Evolutionary conservation across 345 rosid genomes (phyloP).

Genomic region (Psidium guajava): DNA sequence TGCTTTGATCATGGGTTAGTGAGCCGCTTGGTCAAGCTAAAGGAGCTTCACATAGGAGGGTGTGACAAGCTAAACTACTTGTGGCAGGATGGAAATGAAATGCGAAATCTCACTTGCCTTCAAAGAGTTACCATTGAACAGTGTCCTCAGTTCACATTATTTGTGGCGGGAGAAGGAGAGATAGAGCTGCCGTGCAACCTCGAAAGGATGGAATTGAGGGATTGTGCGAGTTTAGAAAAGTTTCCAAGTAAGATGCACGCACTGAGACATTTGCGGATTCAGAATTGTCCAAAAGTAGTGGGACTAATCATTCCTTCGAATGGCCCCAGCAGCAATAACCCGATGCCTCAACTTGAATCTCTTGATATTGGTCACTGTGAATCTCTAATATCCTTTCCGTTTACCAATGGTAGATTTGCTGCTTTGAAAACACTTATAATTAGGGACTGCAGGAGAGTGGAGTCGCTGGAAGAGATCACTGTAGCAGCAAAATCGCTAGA

Average conservation of each 20-base stretch:
- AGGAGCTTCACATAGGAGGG: not conserved
- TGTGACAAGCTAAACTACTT: not conserved
- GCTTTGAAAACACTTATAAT: not conserved
- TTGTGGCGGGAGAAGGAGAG: not conserved
- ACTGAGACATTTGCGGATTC: rapidly evolving
- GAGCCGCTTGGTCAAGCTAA: not conserved
- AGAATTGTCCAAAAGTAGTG: not conserved
- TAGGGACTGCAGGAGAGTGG: not conserved
- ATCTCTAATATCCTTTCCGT: not conserved
- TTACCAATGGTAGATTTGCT: not conserved
- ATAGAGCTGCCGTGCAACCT: not conserved
- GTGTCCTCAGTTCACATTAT: not conserved
- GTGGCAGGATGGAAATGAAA: not conserved
- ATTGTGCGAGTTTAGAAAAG: not conserved
- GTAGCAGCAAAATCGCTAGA: not conserved
- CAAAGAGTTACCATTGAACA: too few relatives aligned
- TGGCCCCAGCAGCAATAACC: rapidly evolving
- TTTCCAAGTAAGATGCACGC: not conserved
- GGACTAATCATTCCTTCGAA: not conserved
- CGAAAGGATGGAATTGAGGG: not conserved
- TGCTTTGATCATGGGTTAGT: not conserved
- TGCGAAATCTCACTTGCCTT: not conserved
- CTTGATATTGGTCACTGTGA: rapidly evolving
- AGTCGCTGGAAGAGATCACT: not conserved
- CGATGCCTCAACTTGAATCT: not conserved